A percentile compares a stretch with the other conserved stretches of the same genome.
Evolutionary conservation across 192 early-diverging fungal genomes (phyloP).

Genomic region (Backusella morwellensis): DNA sequence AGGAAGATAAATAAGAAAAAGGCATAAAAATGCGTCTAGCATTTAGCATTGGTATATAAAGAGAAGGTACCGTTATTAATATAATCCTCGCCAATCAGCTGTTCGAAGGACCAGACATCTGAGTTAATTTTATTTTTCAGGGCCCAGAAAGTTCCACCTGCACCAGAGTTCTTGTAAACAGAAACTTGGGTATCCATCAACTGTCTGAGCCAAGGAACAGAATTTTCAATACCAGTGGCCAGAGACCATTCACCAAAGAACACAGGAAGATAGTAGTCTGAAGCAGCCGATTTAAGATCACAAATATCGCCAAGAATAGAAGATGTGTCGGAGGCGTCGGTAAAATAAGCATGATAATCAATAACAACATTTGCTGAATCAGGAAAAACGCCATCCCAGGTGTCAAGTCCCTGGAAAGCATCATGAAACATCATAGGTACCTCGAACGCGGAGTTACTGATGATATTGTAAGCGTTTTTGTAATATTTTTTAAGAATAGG

Average conservation of each 20-base stretch:
- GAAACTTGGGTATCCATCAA: constrained; percentile 32
- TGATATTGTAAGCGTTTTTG: constrained; percentile 32
- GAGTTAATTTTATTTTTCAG: constrained; percentile 34
- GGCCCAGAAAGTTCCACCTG: constrained; percentile 25
- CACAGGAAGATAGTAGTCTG: constrained; percentile 22
- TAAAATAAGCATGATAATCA: constrained; percentile 28
- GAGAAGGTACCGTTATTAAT: constrained; percentile 25
- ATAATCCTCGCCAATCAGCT: constrained; percentile 17
- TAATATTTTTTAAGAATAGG: constrained; percentile 40
- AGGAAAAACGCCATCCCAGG: constrained; percentile 35
- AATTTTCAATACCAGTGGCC: constrained; percentile 2
- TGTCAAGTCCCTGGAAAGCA: constrained; percentile 32
- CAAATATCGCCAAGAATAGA: constrained; percentile 20
- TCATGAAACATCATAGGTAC: constrained; percentile 45
- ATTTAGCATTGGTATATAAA: constrained; percentile 18
- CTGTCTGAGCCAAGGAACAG: constrained; percentile 9
- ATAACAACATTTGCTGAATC: constrained; percentile 29
- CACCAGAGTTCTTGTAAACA: constrained; percentile 12
- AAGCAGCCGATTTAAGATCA: background rate
- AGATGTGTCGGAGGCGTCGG: background rate
- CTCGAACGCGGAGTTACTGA: constrained; percentile 25
- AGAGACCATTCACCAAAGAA: constrained; percentile 31
- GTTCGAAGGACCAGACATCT: constrained; percentile 29
- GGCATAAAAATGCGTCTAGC: background rate
- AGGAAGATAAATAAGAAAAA: background rate